phyloP scores from a whole-genome alignment of 805 yeast species.

The Cyberlindnera meyerae region DNA sequence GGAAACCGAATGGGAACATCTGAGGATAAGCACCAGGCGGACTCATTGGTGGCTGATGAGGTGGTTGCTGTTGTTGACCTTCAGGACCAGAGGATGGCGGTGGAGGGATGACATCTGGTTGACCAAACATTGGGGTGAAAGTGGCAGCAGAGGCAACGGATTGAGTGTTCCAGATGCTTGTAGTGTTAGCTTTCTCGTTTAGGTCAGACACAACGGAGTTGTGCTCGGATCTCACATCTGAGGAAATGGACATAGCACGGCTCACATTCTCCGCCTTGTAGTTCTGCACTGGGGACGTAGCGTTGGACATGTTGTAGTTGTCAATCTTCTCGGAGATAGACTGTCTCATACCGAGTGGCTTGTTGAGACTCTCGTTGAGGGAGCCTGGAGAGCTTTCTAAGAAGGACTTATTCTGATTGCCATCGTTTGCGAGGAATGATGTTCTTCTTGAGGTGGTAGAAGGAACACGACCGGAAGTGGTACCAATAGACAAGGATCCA shows the following conservation, averaged over 20 bases:
- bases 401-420: slow-evolving; percentile 23
- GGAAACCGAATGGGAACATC: slow-evolving; percentile 33
- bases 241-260: slow-evolving; percentile 23
- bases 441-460: slow-evolving; percentile 43
- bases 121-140: slow-evolving; percentile 44
- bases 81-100: neutral
- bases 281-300: slow-evolving; percentile 31
- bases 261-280: slow-evolving; percentile 3
- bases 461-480: slow-evolving; percentile 30
- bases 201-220: slow-evolving; percentile 30
- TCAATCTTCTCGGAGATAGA: slow-evolving; percentile 53
- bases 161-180: slow-evolving; percentile 63
- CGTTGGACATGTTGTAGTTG: slow-evolving; percentile 43
- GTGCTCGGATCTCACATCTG: slow-evolving; percentile 31
- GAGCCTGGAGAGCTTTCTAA: slow-evolving; percentile 26
- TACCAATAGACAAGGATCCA: slow-evolving; percentile 33
- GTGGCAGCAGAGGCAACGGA: slow-evolving; percentile 56
- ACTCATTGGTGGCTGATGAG: slow-evolving; percentile 2
- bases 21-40: slow-evolving; percentile 25
- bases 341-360: slow-evolving; percentile 19
- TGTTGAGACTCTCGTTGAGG: slow-evolving; percentile 27
- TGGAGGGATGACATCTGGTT: slow-evolving; percentile 3
- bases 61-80: slow-evolving; percentile 4
- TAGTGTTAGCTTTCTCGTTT: slow-evolving; percentile 19
- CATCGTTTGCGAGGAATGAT: slow-evolving; percentile 38